phyloP scores from a whole-genome alignment of 2,329 filamentous ascomycete species.

The Xylariales sp. region DNA sequence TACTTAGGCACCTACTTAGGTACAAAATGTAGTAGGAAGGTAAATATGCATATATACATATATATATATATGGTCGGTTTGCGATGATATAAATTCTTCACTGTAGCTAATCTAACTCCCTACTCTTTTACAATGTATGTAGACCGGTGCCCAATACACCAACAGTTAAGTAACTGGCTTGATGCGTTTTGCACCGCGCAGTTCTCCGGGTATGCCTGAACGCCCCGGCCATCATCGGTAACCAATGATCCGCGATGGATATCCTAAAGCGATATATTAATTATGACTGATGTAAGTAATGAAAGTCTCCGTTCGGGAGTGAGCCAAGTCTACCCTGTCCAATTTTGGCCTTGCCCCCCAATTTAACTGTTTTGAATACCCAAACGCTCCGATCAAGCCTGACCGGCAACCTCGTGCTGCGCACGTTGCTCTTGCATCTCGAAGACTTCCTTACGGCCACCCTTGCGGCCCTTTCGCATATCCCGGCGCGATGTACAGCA shows the following conservation, averaged over 20 bases:
- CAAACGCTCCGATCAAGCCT: neutral
- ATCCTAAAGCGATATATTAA: conserved; percentile 15
- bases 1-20: too few species aligned
- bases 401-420: conserved; percentile 25
- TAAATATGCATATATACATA: too few species aligned
- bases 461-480: conserved; percentile 55
- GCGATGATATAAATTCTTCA: too few species aligned
- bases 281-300: neutral
- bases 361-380: neutral
- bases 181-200: neutral
- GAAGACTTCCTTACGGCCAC: conserved; percentile 37
- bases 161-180: neutral
- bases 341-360: conserved; percentile 20
- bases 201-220: neutral
- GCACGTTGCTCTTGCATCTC: conserved; percentile 9
- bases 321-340: neutral
- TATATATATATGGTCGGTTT: too few species aligned
- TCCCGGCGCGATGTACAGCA: conserved; percentile 73
- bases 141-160: neutral
- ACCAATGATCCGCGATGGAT: conserved; percentile 1
- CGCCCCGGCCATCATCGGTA: neutral
- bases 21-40: too few species aligned
- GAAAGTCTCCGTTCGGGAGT: neutral
- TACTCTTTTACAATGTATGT: neutral
- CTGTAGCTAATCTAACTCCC: too few species aligned